These are phyloP conservation scores for Pseudogymnoascus sp. DNA, from an alignment of 2,329 filamentous ascomycete species.

Conservation along the genomic window DNA sequence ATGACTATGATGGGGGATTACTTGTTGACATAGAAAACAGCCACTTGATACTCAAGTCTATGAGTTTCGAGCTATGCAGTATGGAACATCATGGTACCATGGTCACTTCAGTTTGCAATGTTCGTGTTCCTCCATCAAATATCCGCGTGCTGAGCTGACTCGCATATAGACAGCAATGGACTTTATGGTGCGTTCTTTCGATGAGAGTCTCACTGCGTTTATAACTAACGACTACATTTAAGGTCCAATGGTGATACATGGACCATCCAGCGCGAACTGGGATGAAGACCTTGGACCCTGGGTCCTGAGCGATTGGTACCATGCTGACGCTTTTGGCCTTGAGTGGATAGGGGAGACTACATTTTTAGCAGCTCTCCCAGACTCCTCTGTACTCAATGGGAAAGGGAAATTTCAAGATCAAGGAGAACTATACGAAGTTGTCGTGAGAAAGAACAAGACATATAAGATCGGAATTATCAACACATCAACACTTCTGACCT, in stretches of 20 bases:
- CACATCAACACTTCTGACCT: not conserved
- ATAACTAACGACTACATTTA: constrained; percentile 42
- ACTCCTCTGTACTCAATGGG: no score
- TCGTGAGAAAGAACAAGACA: not conserved
- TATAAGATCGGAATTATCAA: constrained; percentile 10
- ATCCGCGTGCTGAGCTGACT: no score
- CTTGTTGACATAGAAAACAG: constrained; percentile 20
- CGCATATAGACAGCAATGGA: no score
- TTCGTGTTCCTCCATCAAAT: no score
- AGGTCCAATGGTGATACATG: constrained; percentile 53
- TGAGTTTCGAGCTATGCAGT: constrained; percentile 22
- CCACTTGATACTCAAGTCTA: constrained; percentile 33
- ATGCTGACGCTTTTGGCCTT: constrained; percentile 16
- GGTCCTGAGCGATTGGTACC: constrained; percentile 25
- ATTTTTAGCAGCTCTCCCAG: no score
- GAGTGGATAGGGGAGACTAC: no score
- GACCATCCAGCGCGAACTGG: constrained; percentile 49
- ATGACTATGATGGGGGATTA: no score
- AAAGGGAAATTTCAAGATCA: no score
- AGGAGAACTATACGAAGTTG: no score
- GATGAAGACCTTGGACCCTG: constrained; percentile 55
- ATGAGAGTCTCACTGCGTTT: constrained; percentile 8
- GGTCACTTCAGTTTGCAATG: constrained; percentile 38
- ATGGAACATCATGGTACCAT: constrained; percentile 53
- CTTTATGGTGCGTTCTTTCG: no score